Evolutionary conservation across 2,329 filamentous ascomycete species (phyloP).

Genomic region (Diaporthe capsici): DNA sequence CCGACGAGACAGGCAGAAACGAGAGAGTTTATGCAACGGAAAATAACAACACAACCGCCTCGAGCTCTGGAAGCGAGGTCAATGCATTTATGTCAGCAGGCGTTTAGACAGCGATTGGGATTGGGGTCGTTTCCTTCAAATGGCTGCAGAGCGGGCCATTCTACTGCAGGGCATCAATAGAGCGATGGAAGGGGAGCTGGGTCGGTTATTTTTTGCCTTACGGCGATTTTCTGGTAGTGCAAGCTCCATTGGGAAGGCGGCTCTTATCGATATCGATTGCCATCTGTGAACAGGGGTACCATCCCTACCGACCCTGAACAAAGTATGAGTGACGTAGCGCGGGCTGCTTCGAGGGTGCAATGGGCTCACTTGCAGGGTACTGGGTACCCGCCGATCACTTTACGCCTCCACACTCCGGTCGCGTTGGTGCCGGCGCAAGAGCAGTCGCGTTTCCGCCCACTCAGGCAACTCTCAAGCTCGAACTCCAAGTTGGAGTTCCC

Average conservation of each 20-base stretch:
- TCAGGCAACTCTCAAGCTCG: not conserved
- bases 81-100: not conserved
- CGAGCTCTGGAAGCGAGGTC: conserved; percentile 3
- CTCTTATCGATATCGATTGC: conserved; percentile 14
- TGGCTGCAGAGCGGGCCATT: conserved; percentile 19
- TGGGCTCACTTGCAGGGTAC: conserved; percentile 20
- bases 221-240: conserved; percentile 27
- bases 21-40: not conserved
- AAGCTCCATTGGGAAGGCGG: not conserved
- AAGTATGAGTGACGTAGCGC: conserved; percentile 16
- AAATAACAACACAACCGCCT: not conserved
- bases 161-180: not conserved
- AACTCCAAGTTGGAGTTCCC: not conserved
- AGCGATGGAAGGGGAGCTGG: not conserved
- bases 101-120: not conserved
- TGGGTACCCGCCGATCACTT: conserved; percentile 22
- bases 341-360: conserved; percentile 4
- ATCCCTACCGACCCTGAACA: not conserved
- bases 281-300: not conserved
- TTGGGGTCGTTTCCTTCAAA: not conserved
- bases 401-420: conserved; percentile 24
- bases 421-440: conserved; percentile 8
- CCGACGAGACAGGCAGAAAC: not conserved
- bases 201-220: conserved; percentile 33
- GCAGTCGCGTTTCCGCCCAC: conserved; percentile 18